These are phyloP conservation scores for Apiospora malaysiana DNA, from an alignment of 2,329 filamentous ascomycete genomes.

Conservation along the genomic window DNA sequence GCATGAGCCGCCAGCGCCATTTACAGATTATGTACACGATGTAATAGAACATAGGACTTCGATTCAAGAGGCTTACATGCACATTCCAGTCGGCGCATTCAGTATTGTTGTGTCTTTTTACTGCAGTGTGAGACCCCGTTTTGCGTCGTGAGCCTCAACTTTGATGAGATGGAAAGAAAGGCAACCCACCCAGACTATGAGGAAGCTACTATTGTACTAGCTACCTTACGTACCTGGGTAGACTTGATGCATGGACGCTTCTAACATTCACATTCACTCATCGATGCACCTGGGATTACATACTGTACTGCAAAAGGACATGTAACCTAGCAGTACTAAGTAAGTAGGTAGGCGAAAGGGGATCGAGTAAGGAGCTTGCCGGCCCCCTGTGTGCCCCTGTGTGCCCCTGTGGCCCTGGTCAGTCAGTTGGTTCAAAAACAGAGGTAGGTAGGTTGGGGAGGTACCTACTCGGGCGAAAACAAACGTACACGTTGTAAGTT, in stretches of 20 bases:
- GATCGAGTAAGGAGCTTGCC: too few relatives aligned
- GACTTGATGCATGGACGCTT: not conserved
- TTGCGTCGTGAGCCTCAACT: not conserved
- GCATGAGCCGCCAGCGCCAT: conserved; percentile 12
- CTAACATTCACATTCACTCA: not conserved
- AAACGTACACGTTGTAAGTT: conserved; percentile 17
- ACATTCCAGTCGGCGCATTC: not conserved
- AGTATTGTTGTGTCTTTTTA: not conserved
- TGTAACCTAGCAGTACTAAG: too few relatives aligned
- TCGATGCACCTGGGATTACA: not conserved
- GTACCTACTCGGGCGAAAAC: not conserved
- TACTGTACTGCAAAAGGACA: not conserved
- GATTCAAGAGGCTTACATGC: conserved; percentile 10
- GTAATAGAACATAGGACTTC: conserved; percentile 20
- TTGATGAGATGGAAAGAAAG: too few relatives aligned
- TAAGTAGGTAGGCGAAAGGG: not conserved
- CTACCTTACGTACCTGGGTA: not conserved
- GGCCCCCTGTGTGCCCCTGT: not conserved
- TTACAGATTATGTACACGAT: conserved; percentile 9
- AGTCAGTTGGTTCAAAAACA: too few relatives aligned
- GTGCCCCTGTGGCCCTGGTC: too few relatives aligned
- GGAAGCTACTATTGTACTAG: not conserved
- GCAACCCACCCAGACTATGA: too few relatives aligned
- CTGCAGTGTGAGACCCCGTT: not conserved
- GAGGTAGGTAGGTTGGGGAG: not conserved